Conservation (phyloP, 179 eudicot species). For the Amaranthus tricolor region DNA sequence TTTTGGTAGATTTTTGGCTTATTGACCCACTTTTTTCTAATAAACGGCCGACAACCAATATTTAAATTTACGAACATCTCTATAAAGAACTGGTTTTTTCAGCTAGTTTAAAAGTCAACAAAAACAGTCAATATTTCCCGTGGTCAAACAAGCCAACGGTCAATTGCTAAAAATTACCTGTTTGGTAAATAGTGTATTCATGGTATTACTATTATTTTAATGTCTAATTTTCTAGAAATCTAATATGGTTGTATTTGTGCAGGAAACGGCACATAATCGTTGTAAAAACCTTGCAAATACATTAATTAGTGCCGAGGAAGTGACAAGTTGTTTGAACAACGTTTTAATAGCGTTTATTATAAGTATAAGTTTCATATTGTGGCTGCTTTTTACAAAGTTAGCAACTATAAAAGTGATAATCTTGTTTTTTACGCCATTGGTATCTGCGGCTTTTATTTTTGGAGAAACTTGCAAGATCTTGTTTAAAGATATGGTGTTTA, state of each 20-base stretch:
- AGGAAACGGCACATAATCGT: not conserved
- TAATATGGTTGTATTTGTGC: not conserved
- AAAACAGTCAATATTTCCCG: no score
- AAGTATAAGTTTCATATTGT: conserved; percentile 3
- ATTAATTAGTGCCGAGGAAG: conserved; percentile 8
- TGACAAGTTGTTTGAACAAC: conserved; percentile 13
- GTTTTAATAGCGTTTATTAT: conserved; percentile 5
- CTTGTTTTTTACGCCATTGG: conserved; percentile 10
- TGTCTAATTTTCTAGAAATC: no score
- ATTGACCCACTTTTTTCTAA: no score
- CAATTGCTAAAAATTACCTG: no score
- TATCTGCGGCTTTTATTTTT: conserved; percentile 21
- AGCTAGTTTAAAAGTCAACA: no score
- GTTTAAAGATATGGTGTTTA: conserved; percentile 18
- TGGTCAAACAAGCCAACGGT: no score
- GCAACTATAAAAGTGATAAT: not conserved
- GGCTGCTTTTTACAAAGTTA: conserved; percentile 9
- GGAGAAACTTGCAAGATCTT: conserved; percentile 18
- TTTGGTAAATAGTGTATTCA: no score
- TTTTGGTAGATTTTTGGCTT: no score
- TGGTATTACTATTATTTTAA: no score
- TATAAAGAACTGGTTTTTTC: no score
- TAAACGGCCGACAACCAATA: no score
- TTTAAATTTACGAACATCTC: no score
- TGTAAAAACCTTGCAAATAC: conserved; percentile 14